Percentiles rank a stretch among this genome's conserved stretches.
phyloP scores from a whole-genome alignment of 257 asterid genomes.

The Anisodus acutangulus region DNA sequence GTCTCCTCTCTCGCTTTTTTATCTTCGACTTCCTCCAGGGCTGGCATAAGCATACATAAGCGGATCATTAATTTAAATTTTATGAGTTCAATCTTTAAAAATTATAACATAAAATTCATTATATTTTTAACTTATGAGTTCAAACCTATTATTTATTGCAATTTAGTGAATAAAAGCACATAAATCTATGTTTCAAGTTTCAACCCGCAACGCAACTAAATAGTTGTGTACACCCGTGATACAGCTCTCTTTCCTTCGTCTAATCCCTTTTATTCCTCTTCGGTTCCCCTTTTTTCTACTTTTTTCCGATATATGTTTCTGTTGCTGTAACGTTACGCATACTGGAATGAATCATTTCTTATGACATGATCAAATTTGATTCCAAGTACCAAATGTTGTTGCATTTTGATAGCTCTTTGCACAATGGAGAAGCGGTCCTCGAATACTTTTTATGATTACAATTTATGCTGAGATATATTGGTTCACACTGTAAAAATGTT shows the following conservation, averaged over 20 bases:
- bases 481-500: not conserved
- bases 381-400: not conserved
- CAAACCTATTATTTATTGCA: not conserved
- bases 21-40: not conserved
- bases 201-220: not conserved
- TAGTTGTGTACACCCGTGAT: no score
- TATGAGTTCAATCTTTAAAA: no score
- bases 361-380: not conserved
- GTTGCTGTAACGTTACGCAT: not conserved
- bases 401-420: no score
- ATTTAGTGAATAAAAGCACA: not conserved
- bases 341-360: not conserved
- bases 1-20: not conserved
- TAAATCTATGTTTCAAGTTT: not conserved
- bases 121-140: not conserved
- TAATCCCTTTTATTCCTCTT: conserved; percentile 10
- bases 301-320: not conserved
- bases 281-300: not conserved
- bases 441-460: no score
- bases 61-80: no score
- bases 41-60: not conserved
- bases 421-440: no score
- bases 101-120: no score
- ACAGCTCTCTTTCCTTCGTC: not conserved
- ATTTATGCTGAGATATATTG: not conserved